Evolutionary conservation across 306 rosid species (phyloP).

Genomic region (Pterocarpus macrocarpus): DNA sequence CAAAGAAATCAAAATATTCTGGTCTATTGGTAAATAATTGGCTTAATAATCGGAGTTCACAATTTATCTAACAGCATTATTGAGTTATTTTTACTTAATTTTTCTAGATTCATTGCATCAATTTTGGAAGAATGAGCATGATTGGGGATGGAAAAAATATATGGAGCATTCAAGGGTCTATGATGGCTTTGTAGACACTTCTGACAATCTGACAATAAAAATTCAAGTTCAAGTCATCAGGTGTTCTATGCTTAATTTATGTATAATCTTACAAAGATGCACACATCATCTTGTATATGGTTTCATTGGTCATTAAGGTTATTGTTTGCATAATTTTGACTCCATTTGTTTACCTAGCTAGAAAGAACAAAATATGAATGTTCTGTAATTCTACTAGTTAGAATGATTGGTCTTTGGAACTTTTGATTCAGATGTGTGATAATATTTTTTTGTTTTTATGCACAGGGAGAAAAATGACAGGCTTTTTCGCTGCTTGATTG

Average conservation of each 20-base stretch:
- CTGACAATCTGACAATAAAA: slow-evolving; percentile 90
- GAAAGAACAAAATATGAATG: too few relatives aligned
- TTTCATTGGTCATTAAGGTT: too few relatives aligned
- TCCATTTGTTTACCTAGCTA: too few relatives aligned
- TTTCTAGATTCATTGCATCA: slow-evolving; percentile 93
- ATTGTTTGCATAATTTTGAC: too few relatives aligned
- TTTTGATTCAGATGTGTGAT: slow-evolving; percentile 38
- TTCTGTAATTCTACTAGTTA: slow-evolving; percentile 16
- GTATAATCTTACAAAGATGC: too few relatives aligned
- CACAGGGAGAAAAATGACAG: slow-evolving; percentile 92
- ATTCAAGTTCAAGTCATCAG: slow-evolving; percentile 99
- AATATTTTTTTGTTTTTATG: slow-evolving; percentile 44
- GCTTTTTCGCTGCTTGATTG: slow-evolving; percentile 95
- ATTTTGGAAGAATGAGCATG: slow-evolving; percentile 99
- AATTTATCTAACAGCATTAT: slow-evolving; percentile 6
- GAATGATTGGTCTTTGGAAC: slow-evolving; percentile 28
- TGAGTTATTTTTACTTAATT: slow-evolving; percentile 39
- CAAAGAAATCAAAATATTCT: slow-evolving; percentile 91
- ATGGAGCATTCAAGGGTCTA: slow-evolving; percentile 94
- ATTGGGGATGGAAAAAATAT: slow-evolving; percentile 99
- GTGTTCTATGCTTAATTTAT: slow-evolving; percentile 39
- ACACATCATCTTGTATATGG: too few relatives aligned
- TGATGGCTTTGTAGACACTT: slow-evolving; percentile 92
- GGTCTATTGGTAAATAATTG: slow-evolving; percentile 62
- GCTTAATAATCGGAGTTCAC: slow-evolving; percentile 40